Conservation (phyloP, 2,329 filamentous ascomycete genomes). For the Aspergillus novoparasiticus region DNA sequence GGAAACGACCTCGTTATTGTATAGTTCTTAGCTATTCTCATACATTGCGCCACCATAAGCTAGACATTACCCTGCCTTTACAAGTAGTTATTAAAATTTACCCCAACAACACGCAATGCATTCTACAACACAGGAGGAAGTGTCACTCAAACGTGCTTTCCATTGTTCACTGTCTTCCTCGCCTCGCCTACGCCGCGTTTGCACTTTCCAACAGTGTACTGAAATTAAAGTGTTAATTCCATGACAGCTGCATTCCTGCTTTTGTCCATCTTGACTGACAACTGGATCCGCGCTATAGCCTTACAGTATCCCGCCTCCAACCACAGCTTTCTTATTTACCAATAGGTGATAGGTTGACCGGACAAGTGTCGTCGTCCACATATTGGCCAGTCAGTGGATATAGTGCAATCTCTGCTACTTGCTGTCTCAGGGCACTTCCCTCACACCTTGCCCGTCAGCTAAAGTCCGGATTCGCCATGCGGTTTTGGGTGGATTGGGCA, state of each 20-base stretch:
- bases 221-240: neutral
- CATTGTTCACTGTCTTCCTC: neutral
- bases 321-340: neutral
- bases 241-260: neutral
- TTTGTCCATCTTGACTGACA: neutral
- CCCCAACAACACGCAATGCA: too few relatives aligned
- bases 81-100: neutral
- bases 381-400: neutral
- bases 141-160: neutral
- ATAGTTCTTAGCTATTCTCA: too few relatives aligned
- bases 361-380: neutral
- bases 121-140: neutral
- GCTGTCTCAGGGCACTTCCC: neutral
- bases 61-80: neutral
- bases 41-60: neutral
- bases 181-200: neutral
- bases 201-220: neutral
- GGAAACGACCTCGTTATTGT: too few relatives aligned
- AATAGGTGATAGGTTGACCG: neutral
- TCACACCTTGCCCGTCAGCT: neutral
- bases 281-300: neutral
- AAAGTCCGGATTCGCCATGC: slow-evolving; percentile 27
- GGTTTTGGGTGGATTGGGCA: slow-evolving; percentile 70
- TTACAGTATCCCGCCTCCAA: neutral
- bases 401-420: neutral